Percentiles rank a stretch among this genome's conserved stretches.
Conservation (phyloP, 768 basidiomycete species). For the Lactarius akahatsu region DNA sequence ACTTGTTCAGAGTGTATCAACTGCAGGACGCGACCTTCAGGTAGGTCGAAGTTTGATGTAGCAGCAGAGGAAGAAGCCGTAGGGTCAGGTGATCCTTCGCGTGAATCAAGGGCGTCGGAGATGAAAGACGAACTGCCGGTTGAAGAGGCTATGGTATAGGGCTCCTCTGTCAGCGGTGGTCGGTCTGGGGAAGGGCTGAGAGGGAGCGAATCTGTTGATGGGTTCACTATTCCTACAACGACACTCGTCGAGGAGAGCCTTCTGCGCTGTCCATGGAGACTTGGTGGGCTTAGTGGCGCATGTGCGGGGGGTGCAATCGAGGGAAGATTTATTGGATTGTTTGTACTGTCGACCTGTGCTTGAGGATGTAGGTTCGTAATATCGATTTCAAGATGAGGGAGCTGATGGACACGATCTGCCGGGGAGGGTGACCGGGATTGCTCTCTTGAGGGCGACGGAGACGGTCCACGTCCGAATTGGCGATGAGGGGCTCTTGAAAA, state of each 20-base stretch:
- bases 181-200: not conserved
- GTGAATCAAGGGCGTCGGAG: not conserved
- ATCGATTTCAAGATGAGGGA: not conserved
- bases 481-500: conserved; percentile 1
- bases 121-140: not conserved
- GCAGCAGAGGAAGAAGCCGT: not conserved
- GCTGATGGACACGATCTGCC: not conserved
- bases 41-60: not conserved
- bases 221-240: not conserved
- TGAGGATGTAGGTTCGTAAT: not conserved
- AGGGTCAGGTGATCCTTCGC: not conserved
- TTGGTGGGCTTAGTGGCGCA: not conserved
- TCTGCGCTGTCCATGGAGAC: not conserved
- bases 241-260: conserved; percentile 7
- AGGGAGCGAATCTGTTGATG: conserved; percentile 13
- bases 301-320: not conserved
- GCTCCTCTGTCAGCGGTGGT: conserved; percentile 4
- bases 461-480: conserved; percentile 10
- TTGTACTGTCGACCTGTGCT: not conserved
- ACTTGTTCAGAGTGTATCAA: conserved; percentile 20
- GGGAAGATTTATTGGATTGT: not conserved
- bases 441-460: not conserved
- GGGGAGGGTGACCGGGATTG: not conserved
- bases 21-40: not conserved
- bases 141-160: not conserved